Conservation (phyloP, 1,284 basidiomycete species). For the Rhodotorula mucilaginosa region DNA sequence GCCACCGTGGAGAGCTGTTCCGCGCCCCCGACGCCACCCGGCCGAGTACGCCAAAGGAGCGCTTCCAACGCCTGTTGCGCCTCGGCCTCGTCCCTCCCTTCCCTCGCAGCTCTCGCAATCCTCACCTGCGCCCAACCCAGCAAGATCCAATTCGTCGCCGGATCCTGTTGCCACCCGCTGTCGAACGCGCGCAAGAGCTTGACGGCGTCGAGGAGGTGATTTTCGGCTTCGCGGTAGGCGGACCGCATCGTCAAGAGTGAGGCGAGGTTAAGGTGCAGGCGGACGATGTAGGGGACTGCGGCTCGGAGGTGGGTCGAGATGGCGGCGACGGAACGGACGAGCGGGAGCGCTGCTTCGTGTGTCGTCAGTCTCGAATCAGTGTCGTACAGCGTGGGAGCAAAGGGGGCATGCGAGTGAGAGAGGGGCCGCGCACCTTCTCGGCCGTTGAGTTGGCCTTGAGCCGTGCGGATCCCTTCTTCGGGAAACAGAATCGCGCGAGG, state of each 20-base stretch:
- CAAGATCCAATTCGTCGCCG: background rate
- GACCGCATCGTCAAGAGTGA: conserved; percentile 27
- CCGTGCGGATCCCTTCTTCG: conserved; percentile 20
- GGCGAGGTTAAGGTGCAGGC: conserved; percentile 22
- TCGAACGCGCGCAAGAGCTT: background rate
- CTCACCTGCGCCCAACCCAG: conserved; percentile 12
- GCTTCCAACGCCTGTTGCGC: conserved; percentile 15
- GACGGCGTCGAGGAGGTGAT: conserved; percentile 6
- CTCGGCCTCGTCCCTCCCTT: conserved; percentile 1
- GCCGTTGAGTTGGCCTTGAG: conserved; percentile 16
- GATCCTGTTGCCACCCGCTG: too few relatives aligned
- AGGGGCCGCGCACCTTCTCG: conserved; percentile 18
- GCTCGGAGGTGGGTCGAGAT: background rate
- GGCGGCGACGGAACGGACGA: background rate
- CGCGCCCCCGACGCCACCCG: too few relatives aligned
- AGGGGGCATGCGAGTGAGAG: background rate
- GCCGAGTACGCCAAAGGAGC: background rate
- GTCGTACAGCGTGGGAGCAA: too few relatives aligned
- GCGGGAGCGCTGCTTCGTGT: conserved; percentile 2
- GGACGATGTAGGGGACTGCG: conserved; percentile 9
- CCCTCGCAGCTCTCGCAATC: background rate
- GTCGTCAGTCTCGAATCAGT: background rate
- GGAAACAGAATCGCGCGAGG: conserved; percentile 24
- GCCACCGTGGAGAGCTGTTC: too few relatives aligned
- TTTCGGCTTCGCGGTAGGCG: conserved; percentile 2